Conservation (phyloP, 2,329 filamentous ascomycete species). For the Ascocoryne sarcoides region DNA sequence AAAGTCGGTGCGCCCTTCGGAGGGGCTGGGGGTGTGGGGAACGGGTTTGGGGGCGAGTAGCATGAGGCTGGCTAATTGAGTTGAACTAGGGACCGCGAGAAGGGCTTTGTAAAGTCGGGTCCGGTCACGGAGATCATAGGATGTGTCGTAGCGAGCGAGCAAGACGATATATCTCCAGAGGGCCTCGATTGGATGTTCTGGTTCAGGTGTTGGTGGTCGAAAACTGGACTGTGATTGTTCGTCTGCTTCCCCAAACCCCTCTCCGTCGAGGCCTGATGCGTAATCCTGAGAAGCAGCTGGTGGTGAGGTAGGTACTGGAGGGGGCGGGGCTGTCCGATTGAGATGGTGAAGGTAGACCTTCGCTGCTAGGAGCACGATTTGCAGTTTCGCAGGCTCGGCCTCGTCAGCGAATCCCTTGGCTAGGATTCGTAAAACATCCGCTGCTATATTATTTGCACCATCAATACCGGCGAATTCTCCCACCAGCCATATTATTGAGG, state of each 20-base stretch:
- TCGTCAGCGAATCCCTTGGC: conserved; percentile 79
- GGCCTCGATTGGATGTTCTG: conserved; percentile 59
- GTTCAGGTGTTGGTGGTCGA: conserved; percentile 17
- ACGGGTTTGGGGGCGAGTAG: conserved; percentile 91
- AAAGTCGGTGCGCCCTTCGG: conserved; percentile 69
- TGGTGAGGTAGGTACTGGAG: conserved; percentile 23
- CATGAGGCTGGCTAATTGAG: conserved; percentile 80
- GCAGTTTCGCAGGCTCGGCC: conserved; percentile 76
- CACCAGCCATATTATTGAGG: conserved; percentile 95
- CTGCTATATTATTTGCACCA: conserved; percentile 79
- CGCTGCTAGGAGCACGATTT: conserved; percentile 87
- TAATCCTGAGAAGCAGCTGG: conserved; percentile 21
- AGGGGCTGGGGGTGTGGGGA: conserved; percentile 82
- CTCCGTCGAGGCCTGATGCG: conserved; percentile 13
- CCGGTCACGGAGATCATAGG: conserved; percentile 89
- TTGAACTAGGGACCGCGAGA: conserved; percentile 62
- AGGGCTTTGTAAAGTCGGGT: conserved; percentile 82
- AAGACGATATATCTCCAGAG: conserved; percentile 81
- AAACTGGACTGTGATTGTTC: conserved; percentile 11
- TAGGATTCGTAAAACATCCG: conserved; percentile 83
- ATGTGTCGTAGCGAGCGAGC: conserved; percentile 84
- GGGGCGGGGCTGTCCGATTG: conserved; percentile 47
- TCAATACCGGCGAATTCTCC: conserved; percentile 83
- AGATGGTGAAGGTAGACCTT: conserved; percentile 92
- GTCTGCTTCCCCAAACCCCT: conserved; percentile 22